Conservation (phyloP, 345 rosid species). For the Corchorus olitorius region DNA sequence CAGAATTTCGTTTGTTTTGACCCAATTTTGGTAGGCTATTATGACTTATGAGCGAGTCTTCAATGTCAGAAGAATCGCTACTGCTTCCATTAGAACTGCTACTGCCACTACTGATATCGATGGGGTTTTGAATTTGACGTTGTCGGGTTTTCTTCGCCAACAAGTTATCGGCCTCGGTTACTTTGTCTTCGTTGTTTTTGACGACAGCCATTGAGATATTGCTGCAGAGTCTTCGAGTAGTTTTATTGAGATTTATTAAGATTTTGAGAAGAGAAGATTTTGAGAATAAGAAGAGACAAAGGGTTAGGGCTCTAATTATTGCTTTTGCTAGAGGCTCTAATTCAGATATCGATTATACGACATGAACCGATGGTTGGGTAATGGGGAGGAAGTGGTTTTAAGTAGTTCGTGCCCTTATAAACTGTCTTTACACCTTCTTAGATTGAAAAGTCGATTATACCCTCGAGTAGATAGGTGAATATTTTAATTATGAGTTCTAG, state of each 20-base stretch:
- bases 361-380: no score
- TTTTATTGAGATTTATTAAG: background rate
- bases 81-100: background rate
- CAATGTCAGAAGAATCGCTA: background rate
- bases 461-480: no score
- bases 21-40: background rate
- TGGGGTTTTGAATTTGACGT: background rate
- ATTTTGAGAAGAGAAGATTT: no score
- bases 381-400: no score
- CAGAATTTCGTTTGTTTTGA: conserved; percentile 10
- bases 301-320: no score
- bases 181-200: background rate
- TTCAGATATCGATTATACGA: no score
- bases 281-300: no score
- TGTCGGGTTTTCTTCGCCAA: background rate
- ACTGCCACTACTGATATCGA: background rate
- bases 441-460: no score
- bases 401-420: no score
- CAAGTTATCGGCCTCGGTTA: background rate
- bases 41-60: background rate
- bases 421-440: no score
- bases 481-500: no score
- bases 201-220: background rate
- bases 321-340: no score
- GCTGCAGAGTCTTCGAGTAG: background rate